Evolutionary conservation across 2,329 filamentous ascomycete genomes (phyloP).

Genomic region (Cladosporium colombiae): DNA sequence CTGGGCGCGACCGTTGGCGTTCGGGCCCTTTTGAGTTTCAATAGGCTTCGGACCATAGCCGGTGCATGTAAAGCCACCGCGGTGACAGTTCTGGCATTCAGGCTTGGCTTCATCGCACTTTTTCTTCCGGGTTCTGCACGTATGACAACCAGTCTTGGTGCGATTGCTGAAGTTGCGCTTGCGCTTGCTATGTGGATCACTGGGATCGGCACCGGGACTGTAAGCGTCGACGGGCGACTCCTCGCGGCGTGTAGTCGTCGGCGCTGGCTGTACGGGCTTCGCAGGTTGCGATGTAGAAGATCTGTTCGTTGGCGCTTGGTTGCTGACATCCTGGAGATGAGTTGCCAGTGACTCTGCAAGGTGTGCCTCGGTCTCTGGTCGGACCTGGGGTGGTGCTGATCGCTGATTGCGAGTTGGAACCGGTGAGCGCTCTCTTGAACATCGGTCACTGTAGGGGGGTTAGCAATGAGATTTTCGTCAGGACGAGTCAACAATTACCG

Average conservation of each 20-base stretch:
- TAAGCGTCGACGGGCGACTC: conserved; percentile 1
- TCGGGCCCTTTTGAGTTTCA: conserved; percentile 3
- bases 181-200: conserved; percentile 52
- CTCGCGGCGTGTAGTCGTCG: not conserved
- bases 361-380: conserved; percentile 18
- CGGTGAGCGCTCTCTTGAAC: conserved; percentile 16
- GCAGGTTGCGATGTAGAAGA: not conserved
- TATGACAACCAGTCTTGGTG: conserved; percentile 94
- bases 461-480: not conserved
- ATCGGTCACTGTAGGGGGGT: not conserved
- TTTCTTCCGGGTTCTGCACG: conserved; percentile 90
- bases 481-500: not conserved
- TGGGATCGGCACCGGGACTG: conserved; percentile 1
- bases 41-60: conserved; percentile 66
- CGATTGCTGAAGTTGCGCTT: conserved; percentile 89
- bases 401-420: conserved; percentile 18
- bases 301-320: not conserved
- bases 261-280: not conserved
- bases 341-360: conserved; percentile 19
- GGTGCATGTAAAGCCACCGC: conserved; percentile 86
- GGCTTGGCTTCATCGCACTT: conserved; percentile 96
- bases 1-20: conserved; percentile 16
- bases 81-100: conserved; percentile 86
- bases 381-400: conserved; percentile 12
- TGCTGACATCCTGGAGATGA: conserved; percentile 10